Evolutionary conservation across 257 asterid genomes (phyloP).

Genomic region (Vinca minor): DNA sequence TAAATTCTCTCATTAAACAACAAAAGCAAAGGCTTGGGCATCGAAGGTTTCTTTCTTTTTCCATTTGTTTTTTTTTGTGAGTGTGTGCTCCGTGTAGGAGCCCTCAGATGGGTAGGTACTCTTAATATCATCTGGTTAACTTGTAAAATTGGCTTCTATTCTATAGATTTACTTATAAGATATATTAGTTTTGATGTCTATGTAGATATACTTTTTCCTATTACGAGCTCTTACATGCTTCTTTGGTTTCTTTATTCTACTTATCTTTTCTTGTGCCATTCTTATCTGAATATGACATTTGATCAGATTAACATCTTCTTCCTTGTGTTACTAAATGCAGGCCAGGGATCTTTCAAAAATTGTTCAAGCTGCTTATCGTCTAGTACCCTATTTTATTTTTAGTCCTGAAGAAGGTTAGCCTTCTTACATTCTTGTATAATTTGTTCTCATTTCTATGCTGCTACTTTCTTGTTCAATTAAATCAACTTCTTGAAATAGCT

Average conservation of each 20-base stretch:
- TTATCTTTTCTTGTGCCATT: not conserved
- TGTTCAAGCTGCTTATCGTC: conserved; percentile 72
- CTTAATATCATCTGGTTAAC: no score
- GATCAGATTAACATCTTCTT: conserved; percentile 7
- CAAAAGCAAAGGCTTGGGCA: no score
- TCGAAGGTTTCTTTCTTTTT: no score
- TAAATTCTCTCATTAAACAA: no score
- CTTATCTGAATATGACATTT: not conserved
- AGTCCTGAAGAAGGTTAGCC: conserved; percentile 83
- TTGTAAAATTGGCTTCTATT: no score
- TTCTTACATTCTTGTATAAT: not conserved
- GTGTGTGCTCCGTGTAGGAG: no score
- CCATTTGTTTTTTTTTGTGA: no score
- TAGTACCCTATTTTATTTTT: conserved; percentile 83
- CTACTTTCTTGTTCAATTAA: not conserved
- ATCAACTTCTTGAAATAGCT: not conserved
- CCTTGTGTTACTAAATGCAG: conserved; percentile 35
- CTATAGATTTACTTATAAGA: not conserved
- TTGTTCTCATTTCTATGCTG: not conserved
- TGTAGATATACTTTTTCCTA: not conserved
- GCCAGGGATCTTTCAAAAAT: conserved; percentile 90
- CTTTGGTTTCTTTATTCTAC: no score
- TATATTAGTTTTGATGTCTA: not conserved
- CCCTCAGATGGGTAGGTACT: no score
- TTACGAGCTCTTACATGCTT: no score